These are phyloP conservation scores for Daedaleopsis nitida DNA, from an alignment of 768 basidiomycete genomes.

Conservation along the genomic window DNA sequence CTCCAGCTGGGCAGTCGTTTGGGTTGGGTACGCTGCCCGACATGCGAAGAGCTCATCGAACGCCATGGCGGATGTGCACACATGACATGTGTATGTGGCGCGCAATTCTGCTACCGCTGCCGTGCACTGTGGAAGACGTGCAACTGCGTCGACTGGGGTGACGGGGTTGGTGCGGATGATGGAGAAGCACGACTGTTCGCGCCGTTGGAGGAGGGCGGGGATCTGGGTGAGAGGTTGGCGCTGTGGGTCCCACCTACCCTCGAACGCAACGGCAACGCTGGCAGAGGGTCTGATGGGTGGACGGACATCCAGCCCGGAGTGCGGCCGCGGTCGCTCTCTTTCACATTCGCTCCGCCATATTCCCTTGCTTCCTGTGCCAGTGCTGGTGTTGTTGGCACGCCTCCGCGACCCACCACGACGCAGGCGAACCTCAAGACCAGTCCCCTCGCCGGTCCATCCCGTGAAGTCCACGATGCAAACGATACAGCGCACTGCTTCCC, in stretches of 20 bases:
- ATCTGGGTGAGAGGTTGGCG: neutral
- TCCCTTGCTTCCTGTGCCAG: no score
- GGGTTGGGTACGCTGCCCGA: conserved; percentile 31
- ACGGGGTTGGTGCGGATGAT: conserved; percentile 4
- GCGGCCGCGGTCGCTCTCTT: neutral
- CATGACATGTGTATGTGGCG: conserved; percentile 32
- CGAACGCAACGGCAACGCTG: conserved; percentile 23
- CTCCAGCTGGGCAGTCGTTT: conserved; percentile 15
- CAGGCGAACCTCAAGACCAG: neutral
- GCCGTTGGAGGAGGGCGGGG: conserved; percentile 4
- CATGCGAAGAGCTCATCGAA: conserved; percentile 30
- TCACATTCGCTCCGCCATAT: conserved; percentile 35
- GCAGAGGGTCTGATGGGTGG: neutral
- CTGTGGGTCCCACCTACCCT: conserved; percentile 28
- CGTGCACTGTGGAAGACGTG: conserved; percentile 29
- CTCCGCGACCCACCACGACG: neutral
- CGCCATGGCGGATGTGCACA: conserved; percentile 30
- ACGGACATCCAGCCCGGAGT: neutral
- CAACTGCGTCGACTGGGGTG: conserved; percentile 21
- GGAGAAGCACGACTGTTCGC: conserved; percentile 2
- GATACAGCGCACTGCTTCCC: neutral
- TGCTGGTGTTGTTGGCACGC: conserved; percentile 8
- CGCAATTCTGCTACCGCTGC: conserved; percentile 24
- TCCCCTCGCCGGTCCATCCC: neutral
- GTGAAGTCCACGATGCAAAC: no score